These are phyloP conservation scores for Imleria badia DNA, from an alignment of 768 basidiomycete genomes.

Conservation along the genomic window DNA sequence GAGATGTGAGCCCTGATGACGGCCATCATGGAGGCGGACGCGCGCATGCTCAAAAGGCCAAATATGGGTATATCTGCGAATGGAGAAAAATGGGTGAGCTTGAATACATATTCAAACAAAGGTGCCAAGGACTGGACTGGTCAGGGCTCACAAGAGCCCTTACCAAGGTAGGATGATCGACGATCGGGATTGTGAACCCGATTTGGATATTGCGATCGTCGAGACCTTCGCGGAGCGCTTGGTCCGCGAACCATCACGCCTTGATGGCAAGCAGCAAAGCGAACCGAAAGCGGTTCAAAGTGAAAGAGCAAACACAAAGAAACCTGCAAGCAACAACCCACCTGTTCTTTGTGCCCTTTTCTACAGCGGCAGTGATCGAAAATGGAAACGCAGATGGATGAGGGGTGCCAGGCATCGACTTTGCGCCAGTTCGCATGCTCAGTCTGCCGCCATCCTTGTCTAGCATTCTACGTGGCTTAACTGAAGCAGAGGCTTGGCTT, in stretches of 20 bases:
- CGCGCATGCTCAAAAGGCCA: conserved; percentile 98
- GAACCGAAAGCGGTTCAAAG: neutral
- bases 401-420: conserved; percentile 20
- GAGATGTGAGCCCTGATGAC: conserved; percentile 30
- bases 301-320: neutral
- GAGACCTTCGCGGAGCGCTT: neutral
- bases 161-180: conserved; percentile 4
- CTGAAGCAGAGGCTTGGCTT: conserved; percentile 29
- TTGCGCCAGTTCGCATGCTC: conserved; percentile 11
- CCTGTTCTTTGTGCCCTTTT: conserved; percentile 94
- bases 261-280: no score
- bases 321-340: conserved; percentile 32
- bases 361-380: conserved; percentile 93
- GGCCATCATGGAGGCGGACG: conserved; percentile 59
- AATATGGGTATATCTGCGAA: conserved; percentile 83
- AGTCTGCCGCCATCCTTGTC: neutral
- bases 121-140: neutral
- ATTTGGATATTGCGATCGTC: neutral
- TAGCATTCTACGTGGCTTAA: conserved; percentile 7
- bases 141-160: neutral
- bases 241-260: neutral
- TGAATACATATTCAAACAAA: neutral
- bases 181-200: neutral
- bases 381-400: conserved; percentile 58
- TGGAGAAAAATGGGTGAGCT: conserved; percentile 8